Percentiles rank a stretch among this genome's conserved stretches.
These are phyloP conservation scores for Eucalyptus curtisii DNA, from an alignment of 345 rosid genomes.

Conservation along the genomic window DNA sequence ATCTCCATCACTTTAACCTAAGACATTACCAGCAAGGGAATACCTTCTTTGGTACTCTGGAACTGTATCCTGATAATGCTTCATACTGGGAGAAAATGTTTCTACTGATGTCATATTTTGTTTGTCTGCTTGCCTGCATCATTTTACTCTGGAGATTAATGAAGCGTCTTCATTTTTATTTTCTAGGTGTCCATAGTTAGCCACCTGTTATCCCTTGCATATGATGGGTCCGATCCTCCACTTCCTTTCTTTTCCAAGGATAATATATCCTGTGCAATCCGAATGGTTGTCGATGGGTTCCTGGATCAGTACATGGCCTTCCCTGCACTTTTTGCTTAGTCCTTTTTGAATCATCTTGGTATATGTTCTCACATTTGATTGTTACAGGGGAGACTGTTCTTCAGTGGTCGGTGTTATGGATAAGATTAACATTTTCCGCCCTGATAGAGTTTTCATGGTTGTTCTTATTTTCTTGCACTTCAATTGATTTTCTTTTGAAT, in stretches of 20 bases:
- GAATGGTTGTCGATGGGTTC: conserved; percentile 87
- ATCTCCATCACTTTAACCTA: not conserved
- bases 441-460: conserved; percentile 94
- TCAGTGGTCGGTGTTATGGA: conserved; percentile 43
- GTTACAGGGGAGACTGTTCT: conserved; percentile 36
- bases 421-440: conserved; percentile 78
- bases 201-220: conserved; percentile 61
- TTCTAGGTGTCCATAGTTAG: conserved; percentile 80
- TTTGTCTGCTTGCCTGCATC: not conserved
- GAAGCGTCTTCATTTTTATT: not conserved
- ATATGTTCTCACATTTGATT: conserved; percentile 7
- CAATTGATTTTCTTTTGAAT: not conserved
- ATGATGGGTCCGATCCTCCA: conserved; percentile 48
- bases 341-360: not conserved
- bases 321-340: not conserved
- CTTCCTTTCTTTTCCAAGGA: conserved; percentile 64
- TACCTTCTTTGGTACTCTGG: not conserved
- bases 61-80: not conserved
- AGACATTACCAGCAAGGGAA: not conserved
- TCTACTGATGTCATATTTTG: not conserved
- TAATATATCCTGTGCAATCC: conserved; percentile 43
- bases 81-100: not conserved
- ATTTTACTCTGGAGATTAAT: not conserved
- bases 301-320: conserved; percentile 49
- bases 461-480: not conserved